Evolutionary conservation across 2,329 filamentous ascomycete genomes (phyloP).

Genomic region (Cercospora sp.): DNA sequence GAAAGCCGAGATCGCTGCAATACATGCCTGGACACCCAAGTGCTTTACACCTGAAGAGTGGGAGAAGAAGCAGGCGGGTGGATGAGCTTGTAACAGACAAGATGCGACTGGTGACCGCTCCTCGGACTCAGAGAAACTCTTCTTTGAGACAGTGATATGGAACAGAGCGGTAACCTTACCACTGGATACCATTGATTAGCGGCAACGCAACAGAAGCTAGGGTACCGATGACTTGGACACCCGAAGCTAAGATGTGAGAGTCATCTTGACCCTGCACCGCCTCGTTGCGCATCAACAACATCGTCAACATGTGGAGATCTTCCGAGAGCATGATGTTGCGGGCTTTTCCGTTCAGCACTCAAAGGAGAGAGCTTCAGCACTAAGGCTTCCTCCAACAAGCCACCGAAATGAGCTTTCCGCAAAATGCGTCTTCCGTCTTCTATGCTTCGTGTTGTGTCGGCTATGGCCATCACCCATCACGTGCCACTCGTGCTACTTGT

Average conservation of each 20-base stretch:
- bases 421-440: too few species aligned
- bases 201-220: too few species aligned
- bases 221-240: too few species aligned
- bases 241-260: not conserved
- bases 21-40: conserved; percentile 94
- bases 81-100: conserved; percentile 6
- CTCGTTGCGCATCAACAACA: not conserved
- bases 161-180: not conserved
- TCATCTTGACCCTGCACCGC: not conserved
- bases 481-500: too few species aligned
- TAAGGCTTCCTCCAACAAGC: too few species aligned
- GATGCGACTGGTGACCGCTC: not conserved
- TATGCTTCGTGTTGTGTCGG: too few species aligned
- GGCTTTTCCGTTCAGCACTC: too few species aligned
- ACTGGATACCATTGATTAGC: not conserved
- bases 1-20: conserved; percentile 83
- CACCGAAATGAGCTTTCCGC: too few species aligned
- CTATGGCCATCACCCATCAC: too few species aligned
- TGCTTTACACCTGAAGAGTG: conserved; percentile 91
- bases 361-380: too few species aligned
- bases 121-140: not conserved
- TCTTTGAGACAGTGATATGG: not conserved
- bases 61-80: conserved; percentile 61
- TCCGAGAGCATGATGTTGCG: not conserved
- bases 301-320: too few species aligned